Base-by-base conservation (phyloP, 768 basidiomycete genomes). In the Suillus occidentalis region DNA sequence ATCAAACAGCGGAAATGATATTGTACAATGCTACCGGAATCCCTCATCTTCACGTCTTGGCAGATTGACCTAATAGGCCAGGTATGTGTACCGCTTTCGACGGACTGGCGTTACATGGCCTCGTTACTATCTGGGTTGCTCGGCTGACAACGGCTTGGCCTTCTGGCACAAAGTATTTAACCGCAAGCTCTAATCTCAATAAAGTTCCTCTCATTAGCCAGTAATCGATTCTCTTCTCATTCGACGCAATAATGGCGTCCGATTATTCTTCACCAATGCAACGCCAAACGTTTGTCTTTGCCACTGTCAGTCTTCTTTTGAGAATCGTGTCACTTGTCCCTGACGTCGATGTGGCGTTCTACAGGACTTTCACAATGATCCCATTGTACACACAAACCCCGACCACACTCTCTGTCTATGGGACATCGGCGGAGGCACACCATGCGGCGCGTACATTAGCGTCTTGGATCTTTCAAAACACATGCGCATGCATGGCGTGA, bases 401-500 rank as follows among this genome's bases (percentile, higher is more conserved):
- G 37, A 25, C 9, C 18, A 31, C 18, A 42, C 39, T 16, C 6
- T 59, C 6, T 59, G 58, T 28, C 18, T 42, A 18, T 75, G 75
- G 75, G 7, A 62, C n/a, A 4, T 20, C 12, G 59, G 36, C 5
- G 20, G 13, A 36, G 22, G 57, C 0, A 12, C 0, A 8, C 0
- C 45, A 12, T 76, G 76, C 34, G 20, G 40, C n/a, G 0, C 2
- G 9, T 16, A n/a, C 6, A 22, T 73, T 34, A 64, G 9, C 37
- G 60, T 61, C 6, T 25, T 53, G 2, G 63, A 62, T 1, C 67
- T 76, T 34, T 10, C 74, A 20, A 68, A 66, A 0, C 75, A 76
- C 59, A 42, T 76, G 14, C 70, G 76, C 13, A 5, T 39, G 28
- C 75, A 76, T 14, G 67, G 68, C 14, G 18, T 77, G 31, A 2